Base-by-base conservation (phyloP, 345 rosid genomes). In the Cardamine occulta region DNA sequence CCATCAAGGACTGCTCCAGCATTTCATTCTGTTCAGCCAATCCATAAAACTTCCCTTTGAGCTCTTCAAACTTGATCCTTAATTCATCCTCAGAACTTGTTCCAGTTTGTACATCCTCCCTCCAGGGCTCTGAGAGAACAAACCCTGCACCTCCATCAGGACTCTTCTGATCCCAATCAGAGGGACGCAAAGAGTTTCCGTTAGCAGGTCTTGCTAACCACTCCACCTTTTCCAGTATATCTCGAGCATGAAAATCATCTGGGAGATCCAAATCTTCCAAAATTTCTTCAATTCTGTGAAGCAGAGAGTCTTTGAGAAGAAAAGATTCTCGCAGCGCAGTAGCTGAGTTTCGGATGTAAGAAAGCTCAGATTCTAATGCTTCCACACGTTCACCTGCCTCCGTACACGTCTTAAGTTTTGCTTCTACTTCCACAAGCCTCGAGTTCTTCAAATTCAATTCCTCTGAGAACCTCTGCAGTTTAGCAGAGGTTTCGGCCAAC, bases 11-110 rank as follows among this genome's bases (percentile, higher is more conserved):
- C 74, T 90, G 99, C 77, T 95, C 97, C 80, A 92, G 91, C 99
- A 95, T 90, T 84, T 92, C 99, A 85, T 89, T 95, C 81, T 92
- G 96, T 80, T 95, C 97, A 54, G 97, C 99, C 85, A 92, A 81
- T 47, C 92, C 93, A 82, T 85, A 95, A 81, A 95, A 95, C 79
- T 90, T 92, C 60, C 88, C 83, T 63, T 95, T 90, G 67, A 95
- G 91, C 62, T 95, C 99, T 78, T 95, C 99, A 37, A 81, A 87
- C 74, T 90, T 87, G 80, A 91, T 87, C 80, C 91, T 87, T 78
- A 90, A 77, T 51, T 89, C 96, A 65, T 89, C 95, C 70, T 78
- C 88, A 54, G 86, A 71, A 84, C 70, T 84, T 64, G 89, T 67
- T 80, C 81, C 75, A 6, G 86, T 83, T 55, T 83, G 90, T 65